A percentile compares a stretch with the other conserved stretches of the same genome.
Conservation (phyloP, 2,329 filamentous ascomycete genomes). For the Phaeosphaeriaceae sp. region DNA sequence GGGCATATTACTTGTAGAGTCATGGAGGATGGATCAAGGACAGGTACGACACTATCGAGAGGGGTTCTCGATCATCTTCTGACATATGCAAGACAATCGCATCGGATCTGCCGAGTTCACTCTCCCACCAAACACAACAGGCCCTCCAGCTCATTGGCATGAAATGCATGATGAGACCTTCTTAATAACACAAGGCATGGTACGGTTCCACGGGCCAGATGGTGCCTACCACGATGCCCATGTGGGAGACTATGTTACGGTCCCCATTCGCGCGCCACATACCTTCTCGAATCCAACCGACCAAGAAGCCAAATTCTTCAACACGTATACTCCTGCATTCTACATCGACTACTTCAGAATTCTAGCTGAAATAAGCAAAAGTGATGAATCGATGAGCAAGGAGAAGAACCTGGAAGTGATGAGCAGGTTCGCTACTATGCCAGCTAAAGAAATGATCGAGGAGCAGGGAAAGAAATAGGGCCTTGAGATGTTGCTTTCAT, state of each 20-base stretch:
- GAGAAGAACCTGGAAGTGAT: slow-evolving; percentile 59
- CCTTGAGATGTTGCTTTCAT: slow-evolving; percentile 1
- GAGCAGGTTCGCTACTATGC: slow-evolving; percentile 58
- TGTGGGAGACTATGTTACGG: slow-evolving; percentile 61
- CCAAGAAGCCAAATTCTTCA: slow-evolving; percentile 62
- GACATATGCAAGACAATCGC: slow-evolving; percentile 51
- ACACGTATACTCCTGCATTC: slow-evolving; percentile 63
- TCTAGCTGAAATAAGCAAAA: slow-evolving; percentile 53
- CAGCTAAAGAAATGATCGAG: slow-evolving; percentile 49
- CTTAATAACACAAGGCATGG: slow-evolving; percentile 58
- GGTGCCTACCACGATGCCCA: slow-evolving; percentile 56
- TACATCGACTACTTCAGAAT: slow-evolving; percentile 66
- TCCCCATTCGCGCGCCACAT: slow-evolving; percentile 62
- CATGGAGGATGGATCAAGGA: slow-evolving; percentile 59
- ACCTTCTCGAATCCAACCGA: slow-evolving; percentile 63
- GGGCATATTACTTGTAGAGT: slow-evolving; percentile 59
- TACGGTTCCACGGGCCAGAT: slow-evolving; percentile 59
- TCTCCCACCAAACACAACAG: slow-evolving; percentile 55
- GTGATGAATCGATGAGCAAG: slow-evolving; percentile 55
- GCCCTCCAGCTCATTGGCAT: slow-evolving; percentile 61
- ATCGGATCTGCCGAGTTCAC: slow-evolving; percentile 57
- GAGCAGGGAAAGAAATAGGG: slow-evolving; percentile 24
- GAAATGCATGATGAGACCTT: slow-evolving; percentile 65
- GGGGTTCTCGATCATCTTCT: neutral
- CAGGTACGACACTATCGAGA: slow-evolving; percentile 41